Evolutionary conservation across 1,139 yeast species (phyloP), one percentile per base, ranked within the genome.

Genomic region (Debaryomyces subglobosus): DNA sequence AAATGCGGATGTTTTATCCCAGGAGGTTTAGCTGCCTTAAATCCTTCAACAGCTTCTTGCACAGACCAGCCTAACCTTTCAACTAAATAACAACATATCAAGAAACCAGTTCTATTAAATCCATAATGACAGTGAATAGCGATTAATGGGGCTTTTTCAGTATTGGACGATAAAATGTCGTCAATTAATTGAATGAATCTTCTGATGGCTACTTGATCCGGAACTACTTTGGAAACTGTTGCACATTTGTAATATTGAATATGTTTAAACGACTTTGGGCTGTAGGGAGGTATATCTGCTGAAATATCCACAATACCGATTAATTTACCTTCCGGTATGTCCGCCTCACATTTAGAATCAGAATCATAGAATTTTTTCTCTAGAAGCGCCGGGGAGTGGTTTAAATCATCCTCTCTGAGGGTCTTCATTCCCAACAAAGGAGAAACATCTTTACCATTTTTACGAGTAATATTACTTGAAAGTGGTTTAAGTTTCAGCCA

Each of bases 51-150:
- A 0, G 94, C 89, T 43, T 84, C 87, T 42, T 70, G 71, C 3
- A 86, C 89, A 2, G 77, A 59, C 81, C 87, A 81, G 0, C 82
- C 83, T 24, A 81, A 65, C 48, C 69, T 68, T 57, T 85, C 90
- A 38, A 87, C 76, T 59, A 87, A 69, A 61, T 84, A 87, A 58
- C 89, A 82, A 58, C 89, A 84, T 23, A 87, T 81, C 50, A 87
- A 74, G 58, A 82, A 87, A 1, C 95, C 95, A 0, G 95, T 87
- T 47, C 95, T 70, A 63, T 87, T 87, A 64, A 86, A 88, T 3
- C 95, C 95, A 61, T 87, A 87, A 62, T 87, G 95, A 62, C 95
- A 87, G 64, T 87, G 95, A 4, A 87, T 86, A 0, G 81, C 91
- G 4, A 86, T 69, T 30, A 74, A 67, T 7, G 81, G 81, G 29